Evolutionary conservation across 169 alveolate genomes (phyloP).

Genomic region (Plasmodium vinckei): DNA sequence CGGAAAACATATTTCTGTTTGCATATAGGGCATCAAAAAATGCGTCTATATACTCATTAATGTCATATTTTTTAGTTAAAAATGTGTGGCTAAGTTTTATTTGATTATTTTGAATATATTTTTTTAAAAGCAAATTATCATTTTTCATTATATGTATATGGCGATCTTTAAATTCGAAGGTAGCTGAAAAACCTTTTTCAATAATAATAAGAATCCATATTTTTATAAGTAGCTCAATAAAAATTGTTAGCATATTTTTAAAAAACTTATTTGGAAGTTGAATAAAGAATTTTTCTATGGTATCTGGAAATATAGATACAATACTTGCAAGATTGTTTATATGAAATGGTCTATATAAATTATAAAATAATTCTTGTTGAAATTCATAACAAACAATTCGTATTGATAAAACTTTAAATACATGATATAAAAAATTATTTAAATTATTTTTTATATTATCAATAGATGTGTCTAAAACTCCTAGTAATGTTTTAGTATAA

Average conservation of each 20-base stretch:
- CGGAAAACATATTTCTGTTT: constrained; percentile 30
- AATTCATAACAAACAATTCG: constrained; percentile 71
- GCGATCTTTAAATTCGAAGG: constrained; percentile 12
- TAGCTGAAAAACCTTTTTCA: constrained; percentile 54
- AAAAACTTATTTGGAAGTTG: constrained; percentile 43
- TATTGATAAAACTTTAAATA: constrained; percentile 62
- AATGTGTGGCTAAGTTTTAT: constrained; percentile 26
- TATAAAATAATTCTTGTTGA: constrained; percentile 61
- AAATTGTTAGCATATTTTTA: constrained; percentile 50
- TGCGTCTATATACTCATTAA: constrained; percentile 55
- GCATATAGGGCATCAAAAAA: constrained; percentile 44
- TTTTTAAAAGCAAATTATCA: constrained; percentile 34
- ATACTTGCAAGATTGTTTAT: constrained; percentile 9
- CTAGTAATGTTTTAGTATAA: constrained; percentile 67
- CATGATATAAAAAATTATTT: constrained; percentile 48
- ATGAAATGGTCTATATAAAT: constrained; percentile 52
- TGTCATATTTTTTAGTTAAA: constrained; percentile 44
- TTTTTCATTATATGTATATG: constrained; percentile 47
- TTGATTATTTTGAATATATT: constrained; percentile 28
- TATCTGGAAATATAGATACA: constrained; percentile 41
- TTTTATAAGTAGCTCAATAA: constrained; percentile 62
- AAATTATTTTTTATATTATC: constrained; percentile 62
- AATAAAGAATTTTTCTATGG: constrained; percentile 44
- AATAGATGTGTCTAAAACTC: constrained; percentile 48
- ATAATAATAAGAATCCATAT: constrained; percentile 60